Conservation (phyloP, 1,284 basidiomycete genomes). For the Moesziomyces aphidis region DNA sequence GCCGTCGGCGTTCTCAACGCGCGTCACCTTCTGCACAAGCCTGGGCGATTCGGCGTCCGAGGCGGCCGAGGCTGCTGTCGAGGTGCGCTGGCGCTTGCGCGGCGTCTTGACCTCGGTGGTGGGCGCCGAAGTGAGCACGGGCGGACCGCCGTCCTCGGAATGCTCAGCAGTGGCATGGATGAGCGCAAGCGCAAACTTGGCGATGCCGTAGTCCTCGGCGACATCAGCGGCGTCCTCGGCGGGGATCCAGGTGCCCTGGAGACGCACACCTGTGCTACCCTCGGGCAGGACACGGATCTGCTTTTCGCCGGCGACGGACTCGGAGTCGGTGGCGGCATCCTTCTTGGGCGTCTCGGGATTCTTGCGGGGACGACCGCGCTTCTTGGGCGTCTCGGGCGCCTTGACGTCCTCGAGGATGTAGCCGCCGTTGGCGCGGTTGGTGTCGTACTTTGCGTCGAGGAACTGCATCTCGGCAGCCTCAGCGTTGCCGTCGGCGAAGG, state of each 20-base stretch:
- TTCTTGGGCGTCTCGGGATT: slow-evolving; percentile 43
- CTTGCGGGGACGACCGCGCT: slow-evolving; percentile 53
- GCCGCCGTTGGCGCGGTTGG: slow-evolving; percentile 83
- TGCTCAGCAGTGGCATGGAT: slow-evolving; percentile 83
- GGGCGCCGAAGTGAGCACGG: slow-evolving; percentile 50
- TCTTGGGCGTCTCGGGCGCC: slow-evolving; percentile 67
- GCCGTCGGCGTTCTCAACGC: slow-evolving; percentile 38
- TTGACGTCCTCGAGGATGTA: slow-evolving; percentile 70
- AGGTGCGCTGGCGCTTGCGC: slow-evolving; percentile 43
- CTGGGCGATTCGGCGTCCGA: slow-evolving; percentile 40
- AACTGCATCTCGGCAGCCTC: slow-evolving; percentile 87
- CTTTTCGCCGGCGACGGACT: slow-evolving; percentile 30
- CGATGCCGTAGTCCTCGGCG: slow-evolving; percentile 75
- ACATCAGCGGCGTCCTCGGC: slow-evolving; percentile 78
- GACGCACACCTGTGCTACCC: slow-evolving; percentile 70
- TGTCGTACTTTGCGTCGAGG: slow-evolving; percentile 83
- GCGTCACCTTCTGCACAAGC: slow-evolving; percentile 39
- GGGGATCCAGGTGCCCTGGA: slow-evolving; percentile 91
- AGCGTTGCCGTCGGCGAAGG: slow-evolving; percentile 80
- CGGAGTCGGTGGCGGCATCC: slow-evolving; percentile 34
- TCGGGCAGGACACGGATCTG: slow-evolving; percentile 49
- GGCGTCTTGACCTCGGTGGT: slow-evolving; percentile 39
- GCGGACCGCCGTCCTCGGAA: slow-evolving; percentile 46
- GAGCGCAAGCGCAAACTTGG: slow-evolving; percentile 75
- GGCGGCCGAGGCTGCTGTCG: slow-evolving; percentile 30